Percentiles rank a stretch among this genome's conserved stretches.
These are phyloP conservation scores for Solanum hybrid DNA, from an alignment of 305 asterid genomes.

Conservation along the genomic window DNA sequence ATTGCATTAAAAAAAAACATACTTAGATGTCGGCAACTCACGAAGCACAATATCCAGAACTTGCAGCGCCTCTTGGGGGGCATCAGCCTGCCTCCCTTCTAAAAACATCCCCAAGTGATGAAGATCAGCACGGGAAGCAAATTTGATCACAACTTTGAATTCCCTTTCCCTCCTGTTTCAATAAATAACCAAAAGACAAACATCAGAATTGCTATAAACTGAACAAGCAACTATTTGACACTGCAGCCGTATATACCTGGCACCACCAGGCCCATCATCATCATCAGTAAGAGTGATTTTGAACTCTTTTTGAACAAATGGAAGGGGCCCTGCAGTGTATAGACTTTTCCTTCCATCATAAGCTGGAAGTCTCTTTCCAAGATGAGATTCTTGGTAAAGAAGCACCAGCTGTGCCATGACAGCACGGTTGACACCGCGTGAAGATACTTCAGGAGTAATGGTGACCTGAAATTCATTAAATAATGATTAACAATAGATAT, in stretches of 20 bases:
- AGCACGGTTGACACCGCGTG: constrained; percentile 76
- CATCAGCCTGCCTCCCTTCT: constrained; percentile 89
- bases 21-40: constrained; percentile 78
- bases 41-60: constrained; percentile 94
- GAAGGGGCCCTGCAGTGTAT: constrained; percentile 94
- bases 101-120: constrained; percentile 89
- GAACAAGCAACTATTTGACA: background rate
- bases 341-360: constrained; percentile 93
- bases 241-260: constrained; percentile 30
- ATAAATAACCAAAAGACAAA: background rate
- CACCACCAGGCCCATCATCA: constrained; percentile 59
- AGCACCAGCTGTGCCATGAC: constrained; percentile 72
- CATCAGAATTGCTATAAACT: background rate
- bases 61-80: constrained; percentile 96
- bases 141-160: constrained; percentile 75
- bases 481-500: background rate
- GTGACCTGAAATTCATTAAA: constrained; percentile 39
- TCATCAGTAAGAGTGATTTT: constrained; percentile 57
- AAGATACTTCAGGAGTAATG: constrained; percentile 68
- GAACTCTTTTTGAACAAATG: constrained; percentile 69
- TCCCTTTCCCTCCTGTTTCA: constrained; percentile 70
- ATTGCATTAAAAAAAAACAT: background rate
- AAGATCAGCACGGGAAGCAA: constrained; percentile 92
- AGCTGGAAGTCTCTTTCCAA: constrained; percentile 79
- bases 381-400: constrained; percentile 61